phyloP scores from a whole-genome alignment of 2,329 filamentous ascomycete genomes.

The Phialophora tarda region DNA sequence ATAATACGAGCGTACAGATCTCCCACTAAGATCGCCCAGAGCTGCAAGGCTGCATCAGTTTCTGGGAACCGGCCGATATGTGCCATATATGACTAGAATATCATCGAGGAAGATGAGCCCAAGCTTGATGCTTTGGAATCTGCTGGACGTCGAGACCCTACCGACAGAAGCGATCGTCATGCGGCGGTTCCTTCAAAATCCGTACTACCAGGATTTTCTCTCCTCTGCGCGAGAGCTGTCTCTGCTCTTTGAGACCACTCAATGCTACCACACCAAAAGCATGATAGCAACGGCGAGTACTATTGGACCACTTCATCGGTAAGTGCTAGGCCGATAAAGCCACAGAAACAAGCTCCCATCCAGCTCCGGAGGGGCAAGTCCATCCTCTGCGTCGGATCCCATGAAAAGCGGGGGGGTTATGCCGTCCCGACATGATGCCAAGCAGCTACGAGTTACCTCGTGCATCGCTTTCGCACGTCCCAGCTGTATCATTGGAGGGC shows the following conservation, averaged over 20 bases:
- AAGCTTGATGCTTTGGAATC: neutral
- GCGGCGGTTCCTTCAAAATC: neutral
- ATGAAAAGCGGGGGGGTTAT: constrained; percentile 13
- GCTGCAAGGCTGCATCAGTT: neutral
- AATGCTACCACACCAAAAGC: neutral
- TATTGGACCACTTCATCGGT: neutral
- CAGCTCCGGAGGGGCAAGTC: constrained; percentile 9
- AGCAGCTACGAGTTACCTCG: constrained; percentile 9
- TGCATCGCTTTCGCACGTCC: neutral
- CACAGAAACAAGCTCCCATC: constrained; percentile 5
- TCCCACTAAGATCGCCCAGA: constrained; percentile 6
- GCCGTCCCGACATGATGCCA: constrained; percentile 15
- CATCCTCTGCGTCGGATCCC: constrained; percentile 6
- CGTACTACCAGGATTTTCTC: neutral
- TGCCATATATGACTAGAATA: neutral
- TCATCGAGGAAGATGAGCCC: neutral
- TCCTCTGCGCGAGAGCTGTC: neutral
- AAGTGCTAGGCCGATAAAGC: neutral
- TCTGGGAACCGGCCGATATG: neutral
- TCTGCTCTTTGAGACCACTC: constrained; percentile 8
- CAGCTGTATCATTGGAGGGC: constrained; percentile 6
- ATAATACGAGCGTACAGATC: neutral
- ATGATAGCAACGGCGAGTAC: constrained; percentile 8
- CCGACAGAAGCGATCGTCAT: neutral
- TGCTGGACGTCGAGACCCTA: neutral